phyloP scores from a whole-genome alignment of 805 yeast species.

The Teunomyces panamensis region DNA sequence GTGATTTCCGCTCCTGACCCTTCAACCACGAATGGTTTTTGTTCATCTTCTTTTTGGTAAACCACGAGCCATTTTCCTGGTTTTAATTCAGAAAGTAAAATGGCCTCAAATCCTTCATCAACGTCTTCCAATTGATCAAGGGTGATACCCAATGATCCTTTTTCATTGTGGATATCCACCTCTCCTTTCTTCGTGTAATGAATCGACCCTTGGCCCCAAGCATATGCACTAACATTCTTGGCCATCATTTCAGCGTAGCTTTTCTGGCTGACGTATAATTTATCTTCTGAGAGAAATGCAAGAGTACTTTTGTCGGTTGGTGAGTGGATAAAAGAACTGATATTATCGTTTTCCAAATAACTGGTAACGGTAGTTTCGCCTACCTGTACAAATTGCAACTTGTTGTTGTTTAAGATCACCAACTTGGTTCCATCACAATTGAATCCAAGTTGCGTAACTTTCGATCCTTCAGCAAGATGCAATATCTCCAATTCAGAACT shows the following conservation, averaged over 20 bases:
- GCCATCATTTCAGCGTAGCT: not conserved
- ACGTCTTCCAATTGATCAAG: not conserved
- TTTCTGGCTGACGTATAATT: not conserved
- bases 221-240: slow-evolving; percentile 1
- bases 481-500: slow-evolving; percentile 15
- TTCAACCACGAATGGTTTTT: slow-evolving; percentile 23
- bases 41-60: slow-evolving; percentile 24
- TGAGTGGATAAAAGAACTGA: not conserved
- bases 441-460: slow-evolving; percentile 29
- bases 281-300: not conserved
- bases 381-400: slow-evolving; percentile 8
- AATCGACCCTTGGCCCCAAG: not conserved
- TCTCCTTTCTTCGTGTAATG: slow-evolving; percentile 1
- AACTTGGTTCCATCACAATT: slow-evolving; percentile 26
- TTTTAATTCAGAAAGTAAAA: slow-evolving; percentile 1
- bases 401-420: slow-evolving; percentile 21
- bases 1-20: slow-evolving; percentile 1
- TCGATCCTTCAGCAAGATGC: slow-evolving; percentile 12
- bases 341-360: not conserved
- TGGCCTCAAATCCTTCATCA: not conserved
- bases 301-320: not conserved
- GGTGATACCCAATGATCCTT: not conserved
- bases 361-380: not conserved
- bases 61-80: slow-evolving; percentile 13
- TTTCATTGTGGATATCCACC: not conserved